Evolutionary conservation across 2,329 filamentous ascomycete species (phyloP), one percentile per base, ranked within the genome.

Genomic region (Aureobasidium musti): DNA sequence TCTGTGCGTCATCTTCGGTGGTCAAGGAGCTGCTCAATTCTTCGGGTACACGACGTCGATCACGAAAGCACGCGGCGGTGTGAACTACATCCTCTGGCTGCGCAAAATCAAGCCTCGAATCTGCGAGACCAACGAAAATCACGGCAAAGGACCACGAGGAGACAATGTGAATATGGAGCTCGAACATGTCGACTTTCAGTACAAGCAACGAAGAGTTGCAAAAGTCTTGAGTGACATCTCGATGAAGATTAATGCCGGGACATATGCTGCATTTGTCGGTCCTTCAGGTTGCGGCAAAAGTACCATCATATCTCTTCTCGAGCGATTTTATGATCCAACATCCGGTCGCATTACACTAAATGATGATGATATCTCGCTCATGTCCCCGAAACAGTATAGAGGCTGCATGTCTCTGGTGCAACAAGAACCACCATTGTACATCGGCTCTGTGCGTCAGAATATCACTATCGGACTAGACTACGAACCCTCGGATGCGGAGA

Each of bases 361-460:
- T 73, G 86, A 82, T 5, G 79, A 80, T 60, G 82, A 89, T 71
- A 86, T 92, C 50, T 75, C 79, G 1, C 74, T 81, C 1, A 74
- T 91, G 63, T 84, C 88, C 65, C 81, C 89, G 0, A 82, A 82
- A 68, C 78, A 82, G 21, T 91, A 91, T 74, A 85, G 90, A 47
- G 81, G 82, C 66, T 78, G 85, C 41, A 80, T 92, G 14, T 88
- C 89, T 1, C 82, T 93, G 0, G 90, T 93, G 0, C 86, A 89
- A 3, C 90, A 93, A 75, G 90, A 93, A 74, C 84, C 90, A 10
- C 88, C 87, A 0, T 81, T 93, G 0, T 92, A 91, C 72, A 86
- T 88, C 74, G 87, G 87, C 69, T 86, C 86, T 0, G 82, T 92
- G 23, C 83, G 85, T 21, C 89, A 92, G 30, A 78, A 85, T 69